Base-by-base conservation (phyloP, 2,329 filamentous ascomycete species). In the Epichloe gansuensis region DNA sequence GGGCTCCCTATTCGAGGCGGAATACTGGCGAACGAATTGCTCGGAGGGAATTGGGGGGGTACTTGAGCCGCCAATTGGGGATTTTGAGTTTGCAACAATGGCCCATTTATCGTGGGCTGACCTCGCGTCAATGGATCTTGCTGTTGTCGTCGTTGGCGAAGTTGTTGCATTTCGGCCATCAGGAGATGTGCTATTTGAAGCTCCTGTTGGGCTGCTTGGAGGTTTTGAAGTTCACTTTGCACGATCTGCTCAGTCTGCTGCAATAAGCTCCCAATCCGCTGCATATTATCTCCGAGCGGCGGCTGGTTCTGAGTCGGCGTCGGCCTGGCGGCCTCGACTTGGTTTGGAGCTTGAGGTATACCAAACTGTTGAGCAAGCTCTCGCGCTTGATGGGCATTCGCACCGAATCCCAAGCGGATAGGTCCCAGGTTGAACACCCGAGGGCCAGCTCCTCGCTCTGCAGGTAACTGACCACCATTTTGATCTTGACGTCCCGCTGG, bases 401-500 rank as follows among this genome's bases (percentile, higher is more conserved):
- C 82, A n/a, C 84, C 87, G 59, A 91, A 87, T 0, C 84, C 87
- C 23, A 93, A 71, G 31, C 86, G 74, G 35, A 93, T 71, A 2
- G 87, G 87, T 0, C 87, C 87, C 46, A 93, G 69, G 58, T 87
- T 85, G 59, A 85, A 82, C 51, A 87, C 74, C 42, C 81, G 74
- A 55, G 81, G 76, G 49, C 76, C 73, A 12, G 63, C 65, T 12
- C 58, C 58, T 34, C 57, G 55, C 36, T 49, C 56, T 42, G 55
- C 57, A 5, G 56, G 59, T 34, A 50, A 53, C 21, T 57, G 59
- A 25, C 43, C 55, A n/a, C 53, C 50, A 27, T 60, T 53, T 13
- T 49, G 56, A 21, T 48, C 45, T 15, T 45, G 52, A 31, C 53
- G 57, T 15, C 51, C 55, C 5, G 25, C 49, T 35, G 39, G 54